These are phyloP conservation scores for Aquilaria yunnanensis DNA, from an alignment of 345 rosid genomes.

Conservation along the genomic window DNA sequence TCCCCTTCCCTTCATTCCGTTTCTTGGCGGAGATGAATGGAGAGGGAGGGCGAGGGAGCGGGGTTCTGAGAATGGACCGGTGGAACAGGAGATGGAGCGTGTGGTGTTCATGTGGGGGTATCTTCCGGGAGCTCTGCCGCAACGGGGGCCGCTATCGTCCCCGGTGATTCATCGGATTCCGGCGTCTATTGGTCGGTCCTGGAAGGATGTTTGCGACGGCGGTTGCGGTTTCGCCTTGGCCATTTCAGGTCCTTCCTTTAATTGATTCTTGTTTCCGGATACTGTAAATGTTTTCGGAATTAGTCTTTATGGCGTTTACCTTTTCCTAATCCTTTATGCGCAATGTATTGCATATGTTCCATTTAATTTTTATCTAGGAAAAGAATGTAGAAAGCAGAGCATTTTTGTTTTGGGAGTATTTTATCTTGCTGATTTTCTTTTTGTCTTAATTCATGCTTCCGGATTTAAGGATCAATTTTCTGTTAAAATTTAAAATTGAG, in stretches of 20 bases:
- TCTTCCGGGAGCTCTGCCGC: conserved; percentile 89
- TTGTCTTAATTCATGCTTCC: too few species aligned
- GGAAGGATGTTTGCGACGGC: conserved; percentile 91
- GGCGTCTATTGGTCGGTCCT: conserved; percentile 26
- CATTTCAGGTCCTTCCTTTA: conserved; percentile 50
- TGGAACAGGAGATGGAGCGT: conserved; percentile 4
- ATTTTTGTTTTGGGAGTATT: too few species aligned
- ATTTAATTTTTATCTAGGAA: neutral
- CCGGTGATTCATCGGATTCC: conserved; percentile 49
- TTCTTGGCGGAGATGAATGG: conserved; percentile 42
- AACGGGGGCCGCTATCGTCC: conserved; percentile 68
- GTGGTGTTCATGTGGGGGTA: conserved; percentile 89
- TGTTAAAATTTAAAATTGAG: too few species aligned
- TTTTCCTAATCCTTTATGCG: neutral
- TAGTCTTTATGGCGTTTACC: neutral
- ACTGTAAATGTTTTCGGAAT: neutral
- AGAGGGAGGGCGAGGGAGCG: conserved; percentile 31
- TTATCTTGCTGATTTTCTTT: too few species aligned
- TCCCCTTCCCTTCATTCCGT: conserved; percentile 2
- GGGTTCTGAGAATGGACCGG: conserved; percentile 21
- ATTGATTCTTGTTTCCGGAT: neutral
- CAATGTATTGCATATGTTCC: neutral
- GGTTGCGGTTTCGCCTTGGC: conserved; percentile 99
- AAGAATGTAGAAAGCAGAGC: neutral
- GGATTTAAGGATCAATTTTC: too few species aligned